Base-by-base conservation (phyloP, 768 basidiomycete species). In the Bullera alba region DNA sequence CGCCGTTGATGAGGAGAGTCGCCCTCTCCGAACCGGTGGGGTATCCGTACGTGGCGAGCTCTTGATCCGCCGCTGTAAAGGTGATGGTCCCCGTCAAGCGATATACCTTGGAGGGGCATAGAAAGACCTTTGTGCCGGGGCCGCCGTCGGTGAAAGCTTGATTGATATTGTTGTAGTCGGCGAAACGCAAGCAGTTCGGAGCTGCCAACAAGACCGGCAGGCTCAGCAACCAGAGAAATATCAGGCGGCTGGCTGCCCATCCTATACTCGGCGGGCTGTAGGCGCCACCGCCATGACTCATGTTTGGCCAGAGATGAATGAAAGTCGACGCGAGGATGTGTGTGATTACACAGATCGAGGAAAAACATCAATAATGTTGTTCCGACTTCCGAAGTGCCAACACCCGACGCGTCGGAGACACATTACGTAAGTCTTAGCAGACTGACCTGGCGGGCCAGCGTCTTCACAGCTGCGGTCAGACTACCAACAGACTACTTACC, bases 11-110 rank as follows among this genome's bases (percentile, higher is more conserved):
- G 0, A 69, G 50, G 10, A 76, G 53, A 23, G 61, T 56, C 3
- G 75, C 75, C 46, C 73, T 56, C n/a, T 67, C 56, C 4, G 69
- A 67, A 15, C 71, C 73, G 12, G 57, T 56, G 3, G 76, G 76
- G 52, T 72, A 75, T 4, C 75, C 76, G n/a, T 65, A 57, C 0
- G 76, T 77, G 14, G 74, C 71, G 25, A 77, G 54, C 42, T 74
- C 71, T 28, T 74, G 75, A 35, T 68, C 63, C 19, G 71, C 69
- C 2, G 73, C 71, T 5, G 68, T 69, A 57, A 76, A 71, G 28
- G 70, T 52, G 58, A 76, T 73, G 2, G 71, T 59, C 0, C 66
- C 61, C 5, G 65, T 57, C 23, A 76, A 50, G 4, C 56, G 56
- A 48, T 75, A 73, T 6, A 54, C 32, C 10, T 62, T 55, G 1